phyloP scores from a whole-genome alignment of 1,139 yeast genomes.

The Candida labiduridarum region DNA sequence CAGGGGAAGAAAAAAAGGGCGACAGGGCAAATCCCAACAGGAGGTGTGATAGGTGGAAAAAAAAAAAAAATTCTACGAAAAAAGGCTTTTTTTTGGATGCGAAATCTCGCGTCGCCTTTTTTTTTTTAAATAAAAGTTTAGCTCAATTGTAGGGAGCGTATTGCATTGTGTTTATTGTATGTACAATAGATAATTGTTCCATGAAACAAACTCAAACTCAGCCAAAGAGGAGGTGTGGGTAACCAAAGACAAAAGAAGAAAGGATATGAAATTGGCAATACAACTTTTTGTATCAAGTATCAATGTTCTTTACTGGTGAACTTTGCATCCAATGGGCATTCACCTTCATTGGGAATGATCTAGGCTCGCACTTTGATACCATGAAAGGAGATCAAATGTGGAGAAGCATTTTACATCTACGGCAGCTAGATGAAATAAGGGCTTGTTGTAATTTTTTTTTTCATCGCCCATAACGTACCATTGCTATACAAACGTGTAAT shows the following conservation, averaged over 20 bases:
- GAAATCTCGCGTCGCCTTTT: constrained; percentile 4
- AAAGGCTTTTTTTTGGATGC: constrained; percentile 4
- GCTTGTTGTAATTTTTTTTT: no score
- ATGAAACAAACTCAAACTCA: background rate
- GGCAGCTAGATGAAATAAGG: no score
- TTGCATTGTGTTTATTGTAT: background rate
- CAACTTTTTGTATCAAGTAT: constrained; percentile 1
- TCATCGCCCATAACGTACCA: background rate
- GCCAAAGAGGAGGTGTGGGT: background rate
- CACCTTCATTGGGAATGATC: background rate
- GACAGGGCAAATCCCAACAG: background rate
- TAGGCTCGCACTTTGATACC: background rate
- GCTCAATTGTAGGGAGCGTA: background rate
- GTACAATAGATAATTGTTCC: constrained; percentile 1
- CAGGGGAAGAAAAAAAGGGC: background rate
- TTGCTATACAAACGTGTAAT: background rate
- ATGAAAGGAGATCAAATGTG: background rate
- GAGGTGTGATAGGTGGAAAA: background rate
- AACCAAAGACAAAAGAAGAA: background rate
- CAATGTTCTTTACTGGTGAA: background rate
- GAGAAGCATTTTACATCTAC: background rate
- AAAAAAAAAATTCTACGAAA: background rate
- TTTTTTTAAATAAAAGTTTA: background rate
- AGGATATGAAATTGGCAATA: background rate
- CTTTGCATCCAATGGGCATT: background rate